These are phyloP conservation scores for Diospyros kaki DNA, from an alignment of 148 eudicot species.

Conservation along the genomic window DNA sequence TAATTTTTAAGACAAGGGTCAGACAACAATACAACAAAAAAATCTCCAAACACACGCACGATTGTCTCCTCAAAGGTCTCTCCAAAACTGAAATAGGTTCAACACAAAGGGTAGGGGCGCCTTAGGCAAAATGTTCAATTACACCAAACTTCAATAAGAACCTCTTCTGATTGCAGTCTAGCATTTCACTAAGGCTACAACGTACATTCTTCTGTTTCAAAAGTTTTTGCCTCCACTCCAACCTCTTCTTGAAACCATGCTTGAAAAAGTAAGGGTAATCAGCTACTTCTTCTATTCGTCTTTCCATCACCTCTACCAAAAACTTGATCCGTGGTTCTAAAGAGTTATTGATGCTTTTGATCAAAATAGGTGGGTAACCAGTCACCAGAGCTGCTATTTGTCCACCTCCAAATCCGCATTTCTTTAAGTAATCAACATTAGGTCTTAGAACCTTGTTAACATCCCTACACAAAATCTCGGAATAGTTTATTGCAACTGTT, in stretches of 20 bases:
- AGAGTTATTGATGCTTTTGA: constrained; percentile 86
- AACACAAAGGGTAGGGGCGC: background rate
- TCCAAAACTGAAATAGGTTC: too few relatives aligned
- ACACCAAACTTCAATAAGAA: constrained; percentile 69
- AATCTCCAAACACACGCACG: too few relatives aligned
- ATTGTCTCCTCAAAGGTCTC: too few relatives aligned
- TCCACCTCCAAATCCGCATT: constrained; percentile 55
- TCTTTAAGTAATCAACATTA: constrained; percentile 48
- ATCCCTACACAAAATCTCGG: constrained; percentile 90
- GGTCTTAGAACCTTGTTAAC: constrained; percentile 76
- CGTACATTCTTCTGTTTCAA: constrained; percentile 49
- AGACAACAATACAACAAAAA: too few relatives aligned
- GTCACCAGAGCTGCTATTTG: constrained; percentile 71
- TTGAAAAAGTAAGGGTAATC: constrained; percentile 86
- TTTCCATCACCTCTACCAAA: constrained; percentile 76
- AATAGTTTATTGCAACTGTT: constrained; percentile 59
- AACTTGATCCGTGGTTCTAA: constrained; percentile 88
- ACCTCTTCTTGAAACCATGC: constrained; percentile 75
- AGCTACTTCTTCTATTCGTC: constrained; percentile 63
- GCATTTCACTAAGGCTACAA: constrained; percentile 90
- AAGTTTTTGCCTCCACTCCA: constrained; percentile 73
- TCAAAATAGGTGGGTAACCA: constrained; percentile 81
- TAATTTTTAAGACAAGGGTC: too few relatives aligned
- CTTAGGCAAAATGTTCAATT: constrained; percentile 31
- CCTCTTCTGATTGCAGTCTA: constrained; percentile 80